Percentiles rank a stretch among this genome's conserved stretches.
phyloP scores from a whole-genome alignment of 148 eudicot species.

The Dysphania ambrosioides region DNA sequence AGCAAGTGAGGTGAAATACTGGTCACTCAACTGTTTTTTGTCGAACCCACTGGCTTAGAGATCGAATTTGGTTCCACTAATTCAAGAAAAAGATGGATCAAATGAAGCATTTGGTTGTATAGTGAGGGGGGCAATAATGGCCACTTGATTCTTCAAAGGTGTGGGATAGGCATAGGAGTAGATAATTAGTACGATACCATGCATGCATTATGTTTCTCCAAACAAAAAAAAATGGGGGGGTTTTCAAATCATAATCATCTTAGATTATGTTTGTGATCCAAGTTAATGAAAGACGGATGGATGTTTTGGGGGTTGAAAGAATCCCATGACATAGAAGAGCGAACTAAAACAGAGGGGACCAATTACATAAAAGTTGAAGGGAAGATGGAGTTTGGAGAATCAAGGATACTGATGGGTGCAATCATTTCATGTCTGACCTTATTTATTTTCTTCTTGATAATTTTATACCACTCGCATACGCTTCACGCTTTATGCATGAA shows the following conservation, averaged over 20 bases:
- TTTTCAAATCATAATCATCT: neutral
- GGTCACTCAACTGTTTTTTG: no score
- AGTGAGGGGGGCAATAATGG: neutral
- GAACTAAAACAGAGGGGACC: constrained; percentile 11
- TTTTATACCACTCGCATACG: constrained; percentile 1
- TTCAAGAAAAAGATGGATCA: no score
- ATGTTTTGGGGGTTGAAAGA: constrained; percentile 5
- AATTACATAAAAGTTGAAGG: constrained; percentile 9
- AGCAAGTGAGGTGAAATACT: no score
- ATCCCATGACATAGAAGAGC: neutral
- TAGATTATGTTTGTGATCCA: neutral
- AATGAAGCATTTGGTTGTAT: no score
- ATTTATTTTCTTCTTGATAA: neutral
- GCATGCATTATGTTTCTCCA: neutral
- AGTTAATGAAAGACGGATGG: constrained; percentile 7
- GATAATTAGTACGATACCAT: no score
- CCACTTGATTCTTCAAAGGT: neutral
- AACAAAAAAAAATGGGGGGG: no score
- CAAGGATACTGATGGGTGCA: constrained; percentile 22
- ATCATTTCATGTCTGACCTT: constrained; percentile 26
- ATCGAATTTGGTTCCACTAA: no score
- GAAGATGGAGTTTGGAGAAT: constrained; percentile 9
- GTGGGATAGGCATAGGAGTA: neutral
- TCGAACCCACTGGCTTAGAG: no score
- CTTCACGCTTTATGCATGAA: neutral